Percentiles rank a stretch among this genome's conserved stretches.
These are phyloP conservation scores for Tetrapisispora phaffii DNA, from an alignment of 805 yeast species.

Conservation along the genomic window DNA sequence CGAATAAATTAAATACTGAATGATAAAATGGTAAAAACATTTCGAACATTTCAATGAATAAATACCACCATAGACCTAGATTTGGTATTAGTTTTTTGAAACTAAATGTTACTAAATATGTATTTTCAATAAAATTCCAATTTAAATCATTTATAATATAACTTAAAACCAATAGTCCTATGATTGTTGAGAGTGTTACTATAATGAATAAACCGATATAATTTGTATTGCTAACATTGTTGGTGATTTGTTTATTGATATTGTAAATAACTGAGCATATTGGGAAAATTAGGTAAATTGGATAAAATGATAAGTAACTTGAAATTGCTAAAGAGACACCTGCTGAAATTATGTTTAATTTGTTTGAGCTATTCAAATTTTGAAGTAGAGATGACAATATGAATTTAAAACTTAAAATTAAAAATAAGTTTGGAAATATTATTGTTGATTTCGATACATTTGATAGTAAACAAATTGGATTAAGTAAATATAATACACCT, in stretches of 20 bases:
- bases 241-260: background rate
- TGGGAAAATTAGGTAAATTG: slow-evolving; percentile 53
- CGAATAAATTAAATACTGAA: slow-evolving; percentile 72
- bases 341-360: background rate
- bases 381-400: slow-evolving; percentile 29
- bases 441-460: slow-evolving; percentile 60
- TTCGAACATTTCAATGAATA: slow-evolving; percentile 90
- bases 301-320: slow-evolving; percentile 52
- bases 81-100: slow-evolving; percentile 77
- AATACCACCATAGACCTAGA: slow-evolving; percentile 97
- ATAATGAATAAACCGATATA: background rate
- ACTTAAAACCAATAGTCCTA: slow-evolving; percentile 31
- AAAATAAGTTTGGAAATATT: slow-evolving; percentile 47
- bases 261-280: slow-evolving; percentile 2
- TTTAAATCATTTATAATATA: slow-evolving; percentile 31
- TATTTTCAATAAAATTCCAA: slow-evolving; percentile 40
- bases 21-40: slow-evolving; percentile 76
- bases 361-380: background rate
- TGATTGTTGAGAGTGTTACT: background rate
- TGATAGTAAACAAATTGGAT: slow-evolving; percentile 68
- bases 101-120: slow-evolving; percentile 48
- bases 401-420: slow-evolving; percentile 17
- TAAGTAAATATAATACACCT: slow-evolving; percentile 60
- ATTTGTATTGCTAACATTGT: slow-evolving; percentile 1
- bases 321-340: slow-evolving; percentile 46